Evolutionary conservation across 225 moss, liverwort and hornwort genomes (phyloP), one percentile per base, ranked within the genome.

Genomic region (Bryoerythrophyllum caledonicum): DNA sequence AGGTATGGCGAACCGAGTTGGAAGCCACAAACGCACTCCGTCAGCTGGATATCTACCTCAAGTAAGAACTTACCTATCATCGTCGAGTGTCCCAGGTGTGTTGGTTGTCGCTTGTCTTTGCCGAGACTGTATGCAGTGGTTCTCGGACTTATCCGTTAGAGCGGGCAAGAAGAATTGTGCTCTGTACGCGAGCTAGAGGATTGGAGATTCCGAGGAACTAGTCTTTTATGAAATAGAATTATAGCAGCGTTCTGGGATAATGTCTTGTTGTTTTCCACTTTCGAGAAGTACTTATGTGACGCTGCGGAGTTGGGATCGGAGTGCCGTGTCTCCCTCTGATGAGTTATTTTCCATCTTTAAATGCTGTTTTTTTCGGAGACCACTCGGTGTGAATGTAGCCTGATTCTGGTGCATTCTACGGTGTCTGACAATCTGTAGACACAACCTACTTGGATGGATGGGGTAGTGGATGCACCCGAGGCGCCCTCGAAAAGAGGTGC

Each of bases 391-490:
- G 28, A 57, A 5, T 24, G 59, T 59, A 67, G 67, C 23, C 60
- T 72, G 32, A 68, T 56, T 4, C 21, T 43, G 32, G 48, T 73
- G 27, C 35, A 55, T 63, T 71, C 24, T 46, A 1, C 32, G 6
- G 8, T 60, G 14, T 60, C 38, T 62, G 62, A 82, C 56, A 24
- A 61, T 72, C 12, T 86, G 76, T 74, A 87, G 85, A 68, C 71
- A 37, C 83, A 84, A 61, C 69, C 84, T 25, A 82, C 75, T 64
- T 94, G 92, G 92, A 82, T 94, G 78, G 96, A 94, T 60, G 96
- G 87, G 58, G 83, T 86, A 38, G 83, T 90, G 65, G 92, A 91
- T 65, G 82, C 80, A 26, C 78, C 86, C 40, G 92, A 91, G 32
- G 79, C 71, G 2, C 35, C 37, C 13, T 85, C 79, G 24, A 91